Conservation (phyloP, 768 basidiomycete species). For the Termitomyces sp. region DNA sequence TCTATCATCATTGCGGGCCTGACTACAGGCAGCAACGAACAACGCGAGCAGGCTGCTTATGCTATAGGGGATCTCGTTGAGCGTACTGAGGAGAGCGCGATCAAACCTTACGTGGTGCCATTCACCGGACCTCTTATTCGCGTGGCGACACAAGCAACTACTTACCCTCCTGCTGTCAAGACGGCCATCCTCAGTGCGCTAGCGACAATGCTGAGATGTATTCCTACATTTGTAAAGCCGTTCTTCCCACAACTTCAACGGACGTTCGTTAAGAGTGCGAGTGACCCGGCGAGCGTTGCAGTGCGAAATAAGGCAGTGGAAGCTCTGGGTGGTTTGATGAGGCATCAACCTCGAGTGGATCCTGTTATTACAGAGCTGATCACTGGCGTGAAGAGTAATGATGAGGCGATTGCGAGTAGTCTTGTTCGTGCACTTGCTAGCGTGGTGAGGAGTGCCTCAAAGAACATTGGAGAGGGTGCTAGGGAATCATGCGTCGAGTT, state of each 20-base stretch:
- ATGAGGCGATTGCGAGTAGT: conserved; percentile 71
- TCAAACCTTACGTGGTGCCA: conserved; percentile 94
- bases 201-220: conserved; percentile 76
- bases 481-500: conserved; percentile 71
- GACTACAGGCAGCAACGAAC: conserved; percentile 91
- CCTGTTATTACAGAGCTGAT: conserved; percentile 91
- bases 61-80: conserved; percentile 96
- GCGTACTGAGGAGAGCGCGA: conserved; percentile 69
- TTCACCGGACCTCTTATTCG: conserved; percentile 95
- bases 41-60: conserved; percentile 91
- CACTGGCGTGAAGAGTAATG: conserved; percentile 47
- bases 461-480: conserved; percentile 74
- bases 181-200: conserved; percentile 85
- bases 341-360: conserved; percentile 84
- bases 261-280: conserved; percentile 91
- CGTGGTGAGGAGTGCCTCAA: conserved; percentile 64
- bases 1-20: conserved; percentile 91
- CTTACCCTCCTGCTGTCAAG: conserved; percentile 92
- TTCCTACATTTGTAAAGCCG: conserved; percentile 88
- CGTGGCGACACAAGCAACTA: conserved; percentile 85
- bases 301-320: conserved; percentile 81
- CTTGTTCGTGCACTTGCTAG: conserved; percentile 72
- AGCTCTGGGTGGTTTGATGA: conserved; percentile 88
- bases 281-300: conserved; percentile 70
- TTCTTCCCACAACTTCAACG: conserved; percentile 98